phyloP scores from a whole-genome alignment of 768 basidiomycete genomes.

The Boletus tomentosulus region DNA sequence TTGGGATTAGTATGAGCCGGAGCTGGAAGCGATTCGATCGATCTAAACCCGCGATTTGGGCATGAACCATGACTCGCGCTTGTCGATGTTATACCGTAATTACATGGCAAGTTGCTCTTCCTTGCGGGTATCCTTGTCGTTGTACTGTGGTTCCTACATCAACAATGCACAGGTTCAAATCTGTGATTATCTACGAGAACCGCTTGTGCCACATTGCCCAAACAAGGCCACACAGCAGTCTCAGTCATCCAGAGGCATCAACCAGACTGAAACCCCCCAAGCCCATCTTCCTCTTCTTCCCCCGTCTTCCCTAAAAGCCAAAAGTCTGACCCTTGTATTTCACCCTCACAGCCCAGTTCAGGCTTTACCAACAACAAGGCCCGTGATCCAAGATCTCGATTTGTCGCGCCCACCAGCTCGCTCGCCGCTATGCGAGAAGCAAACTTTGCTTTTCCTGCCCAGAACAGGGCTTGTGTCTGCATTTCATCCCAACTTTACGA shows the following conservation, averaged over 20 bases:
- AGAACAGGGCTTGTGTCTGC: slow-evolving; percentile 92
- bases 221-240: slow-evolving; percentile 28
- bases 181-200: too few relatives aligned
- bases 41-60: not conserved
- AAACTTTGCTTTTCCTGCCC: slow-evolving; percentile 91
- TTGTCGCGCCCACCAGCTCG: slow-evolving; percentile 15
- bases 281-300: slow-evolving; percentile 6
- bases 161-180: not conserved
- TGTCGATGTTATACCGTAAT: slow-evolving; percentile 1
- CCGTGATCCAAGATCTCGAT: slow-evolving; percentile 15
- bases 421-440: slow-evolving; percentile 75
- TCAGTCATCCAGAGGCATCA: slow-evolving; percentile 29
- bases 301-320: slow-evolving; percentile 2
- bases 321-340: not conserved
- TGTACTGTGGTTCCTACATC: too few relatives aligned
- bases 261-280: slow-evolving; percentile 20
- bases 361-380: not conserved
- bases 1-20: not conserved
- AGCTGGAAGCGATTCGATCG: not conserved
- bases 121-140: not conserved
- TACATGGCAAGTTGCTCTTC: not conserved
- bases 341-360: not conserved
- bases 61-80: not conserved
- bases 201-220: slow-evolving; percentile 25
- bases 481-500: slow-evolving; percentile 95